Conservation (phyloP, 192 early-diverging fungal genomes). For the Coemansia sp. region DNA sequence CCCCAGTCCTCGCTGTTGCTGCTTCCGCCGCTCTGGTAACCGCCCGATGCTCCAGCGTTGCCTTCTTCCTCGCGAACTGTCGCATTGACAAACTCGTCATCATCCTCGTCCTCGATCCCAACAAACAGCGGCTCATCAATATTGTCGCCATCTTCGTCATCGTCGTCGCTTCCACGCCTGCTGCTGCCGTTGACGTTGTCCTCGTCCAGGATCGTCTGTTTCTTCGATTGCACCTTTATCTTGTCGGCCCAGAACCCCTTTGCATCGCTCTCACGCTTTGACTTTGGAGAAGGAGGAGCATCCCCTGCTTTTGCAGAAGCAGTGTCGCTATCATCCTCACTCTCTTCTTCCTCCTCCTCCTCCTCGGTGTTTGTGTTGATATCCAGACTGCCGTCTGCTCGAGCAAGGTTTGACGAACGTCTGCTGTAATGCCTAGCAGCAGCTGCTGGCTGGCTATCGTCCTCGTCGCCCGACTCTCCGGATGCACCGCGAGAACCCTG, state of each 20-base stretch:
- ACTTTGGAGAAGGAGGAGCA: background rate
- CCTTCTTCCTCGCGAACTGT: background rate
- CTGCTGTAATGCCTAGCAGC: background rate
- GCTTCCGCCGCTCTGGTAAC: slow-evolving; percentile 33
- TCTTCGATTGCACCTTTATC: slow-evolving; percentile 13
- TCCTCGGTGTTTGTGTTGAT: slow-evolving; percentile 25
- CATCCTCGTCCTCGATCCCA: slow-evolving; percentile 17
- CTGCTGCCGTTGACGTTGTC: slow-evolving; percentile 4
- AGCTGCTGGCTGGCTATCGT: background rate
- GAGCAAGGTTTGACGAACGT: slow-evolving; percentile 18
- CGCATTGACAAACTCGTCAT: slow-evolving; percentile 6
- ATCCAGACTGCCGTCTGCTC: slow-evolving; percentile 40
- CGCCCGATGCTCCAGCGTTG: slow-evolving; percentile 15
- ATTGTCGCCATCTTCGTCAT: slow-evolving; percentile 8
- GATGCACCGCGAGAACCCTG: slow-evolving; percentile 11
- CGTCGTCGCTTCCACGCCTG: slow-evolving; percentile 19
- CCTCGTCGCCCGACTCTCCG: slow-evolving; percentile 3
- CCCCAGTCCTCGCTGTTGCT: slow-evolving; percentile 44
- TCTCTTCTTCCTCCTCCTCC: slow-evolving; percentile 6
- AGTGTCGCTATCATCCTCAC: slow-evolving; percentile 1
- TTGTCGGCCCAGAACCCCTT: slow-evolving; percentile 13
- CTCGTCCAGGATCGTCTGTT: slow-evolving; percentile 9
- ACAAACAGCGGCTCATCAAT: slow-evolving; percentile 25
- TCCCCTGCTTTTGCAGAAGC: background rate
- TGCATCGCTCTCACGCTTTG: background rate